Evolutionary conservation across 352 stramenopile species (phyloP).

Genomic region (Globisporangium alternatum): DNA sequence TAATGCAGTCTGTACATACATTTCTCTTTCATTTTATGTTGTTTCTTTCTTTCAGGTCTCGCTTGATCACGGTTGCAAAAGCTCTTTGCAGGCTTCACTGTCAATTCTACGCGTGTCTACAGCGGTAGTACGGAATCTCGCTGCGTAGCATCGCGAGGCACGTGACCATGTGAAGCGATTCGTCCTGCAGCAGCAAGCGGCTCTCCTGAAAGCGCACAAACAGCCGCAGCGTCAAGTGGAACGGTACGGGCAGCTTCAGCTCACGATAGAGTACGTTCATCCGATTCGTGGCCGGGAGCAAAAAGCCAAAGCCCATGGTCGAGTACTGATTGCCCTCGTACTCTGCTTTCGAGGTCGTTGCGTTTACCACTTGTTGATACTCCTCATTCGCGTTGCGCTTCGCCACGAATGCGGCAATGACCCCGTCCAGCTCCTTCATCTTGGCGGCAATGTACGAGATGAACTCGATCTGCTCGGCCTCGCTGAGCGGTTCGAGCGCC

Average conservation of each 20-base stretch:
- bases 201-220: slow-evolving; percentile 62
- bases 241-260: slow-evolving; percentile 46
- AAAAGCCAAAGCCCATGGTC: slow-evolving; percentile 53
- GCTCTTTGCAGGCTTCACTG: neutral
- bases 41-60: neutral
- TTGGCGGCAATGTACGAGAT: slow-evolving; percentile 21
- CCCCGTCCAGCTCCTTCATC: slow-evolving; percentile 26
- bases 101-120: slow-evolving; percentile 18
- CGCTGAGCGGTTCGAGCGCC: slow-evolving; percentile 28
- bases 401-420: slow-evolving; percentile 28
- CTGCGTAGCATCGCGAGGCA: slow-evolving; percentile 50
- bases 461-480: slow-evolving; percentile 34
- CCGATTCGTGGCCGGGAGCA: slow-evolving; percentile 51
- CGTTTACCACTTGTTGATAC: slow-evolving; percentile 38
- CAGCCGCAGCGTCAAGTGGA: slow-evolving; percentile 51
- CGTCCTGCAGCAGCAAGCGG: slow-evolving; percentile 39
- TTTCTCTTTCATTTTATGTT: neutral
- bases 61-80: too few relatives aligned
- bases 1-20: neutral
- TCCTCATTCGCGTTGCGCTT: slow-evolving; percentile 29
- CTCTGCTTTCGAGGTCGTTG: slow-evolving; percentile 24
- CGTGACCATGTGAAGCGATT: slow-evolving; percentile 44
- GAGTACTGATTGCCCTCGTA: slow-evolving; percentile 59
- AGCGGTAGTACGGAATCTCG: slow-evolving; percentile 53
- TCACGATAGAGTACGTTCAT: slow-evolving; percentile 54